Conservation (phyloP, 148 eudicot species). For the Rhododendron kiyosumense region DNA sequence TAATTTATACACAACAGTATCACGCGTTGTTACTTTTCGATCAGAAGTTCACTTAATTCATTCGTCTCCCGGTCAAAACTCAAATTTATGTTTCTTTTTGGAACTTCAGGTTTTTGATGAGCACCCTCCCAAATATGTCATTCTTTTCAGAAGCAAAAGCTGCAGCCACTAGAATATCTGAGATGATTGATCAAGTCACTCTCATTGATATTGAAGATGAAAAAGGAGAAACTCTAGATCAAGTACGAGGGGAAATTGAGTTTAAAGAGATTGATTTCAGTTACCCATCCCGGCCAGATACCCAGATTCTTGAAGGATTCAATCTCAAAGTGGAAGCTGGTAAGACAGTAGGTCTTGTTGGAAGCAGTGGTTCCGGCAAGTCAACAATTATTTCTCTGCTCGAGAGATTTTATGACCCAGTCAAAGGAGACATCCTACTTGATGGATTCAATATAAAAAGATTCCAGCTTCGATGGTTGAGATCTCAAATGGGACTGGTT, state of each 20-base stretch:
- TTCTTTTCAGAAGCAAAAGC: conserved; percentile 10
- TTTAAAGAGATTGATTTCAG: conserved; percentile 14
- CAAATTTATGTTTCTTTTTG: not conserved
- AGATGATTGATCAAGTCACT: conserved; percentile 13
- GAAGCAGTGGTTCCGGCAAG: not conserved
- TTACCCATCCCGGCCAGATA: conserved; percentile 19
- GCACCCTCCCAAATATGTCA: conserved; percentile 2
- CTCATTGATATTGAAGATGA: conserved; percentile 5
- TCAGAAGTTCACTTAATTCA: not conserved
- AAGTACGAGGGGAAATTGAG: conserved; percentile 7
- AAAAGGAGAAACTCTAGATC: not conserved
- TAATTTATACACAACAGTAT: not conserved
- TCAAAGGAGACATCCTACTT: conserved; percentile 8
- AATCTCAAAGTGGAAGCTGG: conserved; percentile 11
- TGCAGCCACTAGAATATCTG: conserved; percentile 10
- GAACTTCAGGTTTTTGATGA: conserved; percentile 4
- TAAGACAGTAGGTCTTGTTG: conserved; percentile 19
- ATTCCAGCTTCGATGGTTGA: conserved; percentile 13
- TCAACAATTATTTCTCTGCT: conserved; percentile 13
- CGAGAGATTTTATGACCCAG: conserved; percentile 20
- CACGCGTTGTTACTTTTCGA: not conserved
- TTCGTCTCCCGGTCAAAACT: not conserved
- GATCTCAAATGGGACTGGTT: conserved; percentile 20
- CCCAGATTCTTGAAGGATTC: conserved; percentile 3
- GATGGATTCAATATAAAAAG: conserved; percentile 8